A percentile compares a stretch with the other conserved stretches of the same genome.
phyloP scores from a whole-genome alignment of 768 basidiomycete genomes.

The Rhodotorula taiwanensis region DNA sequence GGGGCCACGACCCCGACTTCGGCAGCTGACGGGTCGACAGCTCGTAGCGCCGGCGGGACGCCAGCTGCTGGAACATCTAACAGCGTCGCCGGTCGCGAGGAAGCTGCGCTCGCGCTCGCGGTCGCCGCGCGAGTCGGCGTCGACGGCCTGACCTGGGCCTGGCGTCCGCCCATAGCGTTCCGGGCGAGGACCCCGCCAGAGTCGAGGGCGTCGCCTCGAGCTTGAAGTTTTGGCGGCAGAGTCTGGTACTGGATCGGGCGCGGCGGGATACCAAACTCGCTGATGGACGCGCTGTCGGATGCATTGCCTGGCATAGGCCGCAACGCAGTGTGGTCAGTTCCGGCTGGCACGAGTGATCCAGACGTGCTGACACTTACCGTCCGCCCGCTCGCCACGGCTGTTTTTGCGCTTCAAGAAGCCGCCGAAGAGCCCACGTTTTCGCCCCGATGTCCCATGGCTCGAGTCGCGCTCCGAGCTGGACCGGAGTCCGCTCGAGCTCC shows the following conservation, averaged over 20 bases:
- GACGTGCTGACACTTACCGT: neutral
- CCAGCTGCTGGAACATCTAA: no score
- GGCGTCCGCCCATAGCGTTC: no score
- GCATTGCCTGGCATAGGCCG: neutral
- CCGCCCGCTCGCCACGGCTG: slow-evolving; percentile 7
- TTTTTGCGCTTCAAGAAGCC: slow-evolving; percentile 22
- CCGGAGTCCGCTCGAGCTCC: slow-evolving; percentile 18
- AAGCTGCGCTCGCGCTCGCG: neutral
- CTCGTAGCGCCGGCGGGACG: no score
- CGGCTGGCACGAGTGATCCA: no score
- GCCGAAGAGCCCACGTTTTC: slow-evolving; percentile 25
- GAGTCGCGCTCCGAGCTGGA: slow-evolving; percentile 1
- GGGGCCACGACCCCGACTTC: no score
- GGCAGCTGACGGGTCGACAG: no score
- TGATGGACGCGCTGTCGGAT: slow-evolving; percentile 2
- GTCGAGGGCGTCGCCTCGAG: slow-evolving; percentile 33
- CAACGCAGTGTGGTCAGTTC: no score
- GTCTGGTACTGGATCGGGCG: slow-evolving; percentile 14
- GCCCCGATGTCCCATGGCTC: slow-evolving; percentile 1
- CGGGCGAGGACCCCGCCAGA: neutral
- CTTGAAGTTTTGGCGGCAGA: slow-evolving; percentile 34
- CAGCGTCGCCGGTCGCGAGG: no score
- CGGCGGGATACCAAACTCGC: neutral
- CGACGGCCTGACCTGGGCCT: neutral
- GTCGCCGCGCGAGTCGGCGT: slow-evolving; percentile 12